Evolutionary conservation across 148 eudicot genomes (phyloP), one percentile per base, ranked within the genome.

Genomic region (Camellia granthamiana): DNA sequence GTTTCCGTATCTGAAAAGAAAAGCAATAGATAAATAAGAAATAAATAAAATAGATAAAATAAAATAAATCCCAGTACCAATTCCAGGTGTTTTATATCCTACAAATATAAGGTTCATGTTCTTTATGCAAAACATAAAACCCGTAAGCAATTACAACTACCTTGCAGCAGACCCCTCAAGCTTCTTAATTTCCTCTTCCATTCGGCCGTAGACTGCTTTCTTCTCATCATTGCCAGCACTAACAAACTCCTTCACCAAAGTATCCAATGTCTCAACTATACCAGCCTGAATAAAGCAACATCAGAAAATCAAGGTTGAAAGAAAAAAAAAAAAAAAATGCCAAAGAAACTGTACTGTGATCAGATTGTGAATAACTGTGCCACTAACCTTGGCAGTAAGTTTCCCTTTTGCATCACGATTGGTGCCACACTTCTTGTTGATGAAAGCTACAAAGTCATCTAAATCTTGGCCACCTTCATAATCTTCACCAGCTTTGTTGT

Each of bases 401-500:
- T 92, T 91, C 42, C 98, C 97, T 78, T 88, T 90, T 55, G 86
- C 87, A 87, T 94, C 98, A 80, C 99, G 97, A 78, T 89, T 92
- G 63, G 98, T 92, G 71, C 95, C 99, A 85, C 86, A 84, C 85
- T 89, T 94, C 89, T 94, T 98, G 76, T 94, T 96, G 76, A 96
- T 89, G 81, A 96, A 91, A 75, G 77, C 88, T 55, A 94, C 97
- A 78, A 94, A 96, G 83, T 89, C 97, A 56, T 91, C 95, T 75
- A 91, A 23, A 51, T 96, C 99, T 58, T 97, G 87, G 46, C 95
- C 97, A 83, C 97, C 98, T 4, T 92, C 92, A 78, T 93, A 96
- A 63, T 93, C 99, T 89, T 96, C 99, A 86, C 99, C 99, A 69
- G 89, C 98, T 84, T 96, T 96, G 80, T 96, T 96, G 86, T 78